Evolutionary conservation across 495 filamentous ascomycete species (phyloP), one percentile per base, ranked within the genome.

Genomic region (Neurospora tetraspora): DNA sequence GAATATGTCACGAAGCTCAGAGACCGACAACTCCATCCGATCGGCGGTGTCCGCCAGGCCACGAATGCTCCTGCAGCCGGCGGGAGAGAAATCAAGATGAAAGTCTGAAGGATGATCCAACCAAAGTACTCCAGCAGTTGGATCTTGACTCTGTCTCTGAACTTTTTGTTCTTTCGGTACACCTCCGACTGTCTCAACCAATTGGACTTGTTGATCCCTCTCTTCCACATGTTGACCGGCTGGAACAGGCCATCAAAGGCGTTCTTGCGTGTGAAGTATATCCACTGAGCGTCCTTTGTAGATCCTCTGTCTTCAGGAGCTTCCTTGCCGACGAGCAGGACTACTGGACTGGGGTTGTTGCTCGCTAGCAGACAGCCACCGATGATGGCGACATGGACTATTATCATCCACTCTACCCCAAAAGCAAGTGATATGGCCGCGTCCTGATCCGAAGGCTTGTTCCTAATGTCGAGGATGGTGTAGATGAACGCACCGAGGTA

Each of bases 401-500:
- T 74, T 14, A 70, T 70, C 68, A 74, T 75, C 72, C 85, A 86
- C 75, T 59, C 39, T 45, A 85, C 77, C 12, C 85, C 85, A 72
- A 85, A 85, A 4, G 85, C 85, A 5, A 87, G 74, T 2, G 83
- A 77, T 36, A 81, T 77, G 6, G 84, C 79, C 0, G 83, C 82
- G 71, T 83, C 81, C 5, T 83, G 80, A 69, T 86, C 81, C 4
- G 83, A 83, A 0, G 80, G 27, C n/a, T 75, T 74, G n/a, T 72
- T 77, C 16, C 71, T 72, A 9, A 80, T 71, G 69, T 83, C 82
- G 10, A 84, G 70, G 20, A 86, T 73, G 3, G 78, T 81, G 65
- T 82, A 83, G 2, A 83, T 47, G 45, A 86, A 87, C 0, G 81
- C 76, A 3, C 84, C 84, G 0, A 83, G 71, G 70, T 84, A 87